Evolutionary conservation across 2,329 filamentous ascomycete genomes (phyloP), one percentile per base, ranked within the genome.

Genomic region (Whalleya microplaca): DNA sequence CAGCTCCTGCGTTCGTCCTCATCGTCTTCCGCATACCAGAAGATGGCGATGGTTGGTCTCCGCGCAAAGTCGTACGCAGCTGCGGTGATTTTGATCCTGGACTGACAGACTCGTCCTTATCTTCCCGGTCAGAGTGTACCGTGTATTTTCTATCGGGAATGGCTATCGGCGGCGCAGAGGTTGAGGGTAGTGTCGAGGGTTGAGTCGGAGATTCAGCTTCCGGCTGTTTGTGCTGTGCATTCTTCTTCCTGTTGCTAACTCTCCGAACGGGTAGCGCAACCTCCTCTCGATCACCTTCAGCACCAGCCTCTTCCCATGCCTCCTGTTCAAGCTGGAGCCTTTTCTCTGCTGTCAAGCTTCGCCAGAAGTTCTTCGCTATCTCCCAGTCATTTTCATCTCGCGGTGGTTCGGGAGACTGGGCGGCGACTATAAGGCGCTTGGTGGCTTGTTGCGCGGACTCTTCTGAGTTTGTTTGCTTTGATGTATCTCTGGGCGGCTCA

Each of bases 321-420:
- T 87, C 84, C 3, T 73, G 76, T 66, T 87, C 84, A 29, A 88
- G 78, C 66, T 86, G 82, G 6, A 82, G 82, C 43, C 86, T 83
- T 66, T 87, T 84, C 29, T 88, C 82, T 1, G 79, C 76, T 7
- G 82, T 86, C 6, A 92, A 72, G 49, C 84, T 83, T 59, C 81
- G 85, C 89, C 89, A 92, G 65, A 88, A 91, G 0, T 83, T 76
- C 65, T 88, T 89, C 16, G 87, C 83, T 51, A 83, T 80, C 59
- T 86, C 84, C 90, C 89, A 92, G 52, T 88, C 84, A 58, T 79
- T 75, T n/a, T 55, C 55, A 40, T 59, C 53, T 48, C 37, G 52
- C 21, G 55, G 43, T 29, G 48, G 37, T 10, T 52, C 40, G 4
- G 40, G 23, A 12, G 40, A 42, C 19, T 32, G 45, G 10, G 29